A percentile compares a stretch with the other conserved stretches of the same genome.
These are phyloP conservation scores for Parietaria judaica DNA, from an alignment of 306 rosid genomes.

Conservation along the genomic window DNA sequence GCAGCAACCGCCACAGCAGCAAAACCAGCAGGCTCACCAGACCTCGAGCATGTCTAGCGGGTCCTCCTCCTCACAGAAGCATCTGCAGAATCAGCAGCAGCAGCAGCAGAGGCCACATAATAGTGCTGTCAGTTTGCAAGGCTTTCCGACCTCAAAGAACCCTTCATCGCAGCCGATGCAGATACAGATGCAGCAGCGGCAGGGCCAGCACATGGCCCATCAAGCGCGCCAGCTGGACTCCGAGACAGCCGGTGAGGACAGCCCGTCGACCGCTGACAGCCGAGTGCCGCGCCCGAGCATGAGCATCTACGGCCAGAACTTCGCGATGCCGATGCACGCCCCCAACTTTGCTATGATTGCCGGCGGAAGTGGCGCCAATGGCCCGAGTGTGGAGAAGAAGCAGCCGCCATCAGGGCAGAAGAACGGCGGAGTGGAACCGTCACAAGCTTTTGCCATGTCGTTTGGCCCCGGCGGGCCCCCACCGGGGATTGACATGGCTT, in stretches of 20 bases:
- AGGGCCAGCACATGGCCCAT: conserved; percentile 44
- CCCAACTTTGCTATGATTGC: conserved; percentile 54
- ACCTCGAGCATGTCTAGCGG: conserved; percentile 59
- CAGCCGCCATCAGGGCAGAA: conserved; percentile 48
- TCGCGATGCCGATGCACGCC: conserved; percentile 62
- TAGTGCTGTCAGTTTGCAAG: conserved; percentile 51
- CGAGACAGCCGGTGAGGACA: conserved; percentile 77
- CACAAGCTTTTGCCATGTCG: conserved; percentile 74
- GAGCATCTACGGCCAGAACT: conserved; percentile 66
- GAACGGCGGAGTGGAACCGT: conserved; percentile 52
- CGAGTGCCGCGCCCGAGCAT: conserved; percentile 45
- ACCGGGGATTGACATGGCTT: conserved; percentile 61
- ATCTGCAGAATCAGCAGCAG: conserved; percentile 74
- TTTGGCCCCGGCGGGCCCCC: conserved; percentile 60
- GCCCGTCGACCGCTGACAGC: conserved; percentile 81
- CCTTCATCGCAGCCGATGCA: conserved; percentile 46
- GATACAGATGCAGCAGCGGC: conserved; percentile 45
- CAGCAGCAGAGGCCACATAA: conserved; percentile 50
- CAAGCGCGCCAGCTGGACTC: conserved; percentile 62
- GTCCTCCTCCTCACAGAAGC: conserved; percentile 81
- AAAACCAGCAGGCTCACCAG: conserved; percentile 63
- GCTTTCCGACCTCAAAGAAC: conserved; percentile 63
- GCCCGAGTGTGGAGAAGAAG: conserved; percentile 55
- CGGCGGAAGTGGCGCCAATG: conserved; percentile 19
- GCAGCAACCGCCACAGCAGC: conserved; percentile 57